These are phyloP conservation scores for Trametes villosa DNA, from an alignment of 768 basidiomycete genomes.

Conservation along the genomic window DNA sequence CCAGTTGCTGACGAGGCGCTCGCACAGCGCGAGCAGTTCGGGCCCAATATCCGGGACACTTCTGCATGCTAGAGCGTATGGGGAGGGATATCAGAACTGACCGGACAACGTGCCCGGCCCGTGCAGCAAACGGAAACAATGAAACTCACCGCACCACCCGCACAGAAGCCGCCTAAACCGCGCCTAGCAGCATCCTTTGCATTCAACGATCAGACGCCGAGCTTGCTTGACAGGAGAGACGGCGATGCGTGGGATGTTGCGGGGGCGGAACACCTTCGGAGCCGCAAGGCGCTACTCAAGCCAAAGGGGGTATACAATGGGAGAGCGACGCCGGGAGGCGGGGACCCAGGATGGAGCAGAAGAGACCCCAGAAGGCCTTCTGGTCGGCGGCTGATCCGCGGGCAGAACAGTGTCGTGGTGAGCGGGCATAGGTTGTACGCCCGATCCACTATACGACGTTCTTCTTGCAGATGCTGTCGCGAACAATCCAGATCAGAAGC, in stretches of 20 bases:
- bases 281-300: conserved; percentile 12
- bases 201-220: neutral
- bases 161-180: neutral
- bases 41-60: conserved; percentile 17
- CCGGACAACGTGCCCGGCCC: neutral
- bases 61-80: neutral
- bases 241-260: conserved; percentile 4
- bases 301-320: conserved; percentile 1
- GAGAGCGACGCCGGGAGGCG: neutral
- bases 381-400: conserved; percentile 6
- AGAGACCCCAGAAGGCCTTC: conserved; percentile 2
- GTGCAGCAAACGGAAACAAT: too few relatives aligned
- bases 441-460: neutral
- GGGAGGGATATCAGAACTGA: neutral
- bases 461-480: too few relatives aligned
- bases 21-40: neutral
- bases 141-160: too few relatives aligned
- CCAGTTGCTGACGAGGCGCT: neutral
- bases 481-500: neutral
- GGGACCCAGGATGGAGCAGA: neutral
- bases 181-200: neutral
- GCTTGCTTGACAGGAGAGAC: conserved; percentile 5
- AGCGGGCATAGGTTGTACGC: neutral
- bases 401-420: conserved; percentile 2
- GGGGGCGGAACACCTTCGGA: conserved; percentile 14